These are phyloP conservation scores for Tephrocybe sp. DNA, from an alignment of 768 basidiomycete species.

Conservation along the genomic window DNA sequence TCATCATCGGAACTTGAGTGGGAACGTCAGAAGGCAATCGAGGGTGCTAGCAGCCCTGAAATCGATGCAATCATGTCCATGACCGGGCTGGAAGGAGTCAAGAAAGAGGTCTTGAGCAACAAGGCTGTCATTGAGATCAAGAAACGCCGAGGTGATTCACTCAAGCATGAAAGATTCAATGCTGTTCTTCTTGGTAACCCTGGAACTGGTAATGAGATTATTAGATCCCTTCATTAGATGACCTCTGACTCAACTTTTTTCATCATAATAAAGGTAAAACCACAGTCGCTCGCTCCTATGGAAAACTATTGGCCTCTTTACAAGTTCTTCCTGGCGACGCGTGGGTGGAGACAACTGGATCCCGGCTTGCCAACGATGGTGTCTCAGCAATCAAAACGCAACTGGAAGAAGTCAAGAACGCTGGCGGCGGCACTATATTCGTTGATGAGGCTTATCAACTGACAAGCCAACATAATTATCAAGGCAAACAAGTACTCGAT, in stretches of 20 bases:
- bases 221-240: not conserved
- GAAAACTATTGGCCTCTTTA: slow-evolving; percentile 58
- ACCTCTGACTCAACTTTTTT: not conserved
- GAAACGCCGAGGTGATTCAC: slow-evolving; percentile 50
- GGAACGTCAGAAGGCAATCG: slow-evolving; percentile 54
- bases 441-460: slow-evolving; percentile 76
- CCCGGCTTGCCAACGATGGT: slow-evolving; percentile 57
- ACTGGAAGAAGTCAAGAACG: slow-evolving; percentile 43
- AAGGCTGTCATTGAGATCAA: slow-evolving; percentile 57
- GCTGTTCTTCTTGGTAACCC: slow-evolving; percentile 68
- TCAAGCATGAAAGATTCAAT: slow-evolving; percentile 61
- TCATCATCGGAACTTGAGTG: slow-evolving; percentile 49
- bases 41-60: slow-evolving; percentile 50
- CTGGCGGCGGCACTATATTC: slow-evolving; percentile 66
- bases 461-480: slow-evolving; percentile 42
- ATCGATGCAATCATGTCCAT: slow-evolving; percentile 70
- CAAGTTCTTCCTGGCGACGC: slow-evolving; percentile 49
- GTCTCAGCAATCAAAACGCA: slow-evolving; percentile 50
- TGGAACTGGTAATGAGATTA: slow-evolving; percentile 68
- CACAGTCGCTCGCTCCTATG: slow-evolving; percentile 64
- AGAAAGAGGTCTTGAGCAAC: slow-evolving; percentile 55
- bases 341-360: slow-evolving; percentile 66
- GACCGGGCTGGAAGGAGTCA: slow-evolving; percentile 70
- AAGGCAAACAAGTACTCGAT: slow-evolving; percentile 62
- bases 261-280: slow-evolving; percentile 53